Conservation (phyloP, 2,329 filamentous ascomycete species). For the Epichloe baconii region DNA sequence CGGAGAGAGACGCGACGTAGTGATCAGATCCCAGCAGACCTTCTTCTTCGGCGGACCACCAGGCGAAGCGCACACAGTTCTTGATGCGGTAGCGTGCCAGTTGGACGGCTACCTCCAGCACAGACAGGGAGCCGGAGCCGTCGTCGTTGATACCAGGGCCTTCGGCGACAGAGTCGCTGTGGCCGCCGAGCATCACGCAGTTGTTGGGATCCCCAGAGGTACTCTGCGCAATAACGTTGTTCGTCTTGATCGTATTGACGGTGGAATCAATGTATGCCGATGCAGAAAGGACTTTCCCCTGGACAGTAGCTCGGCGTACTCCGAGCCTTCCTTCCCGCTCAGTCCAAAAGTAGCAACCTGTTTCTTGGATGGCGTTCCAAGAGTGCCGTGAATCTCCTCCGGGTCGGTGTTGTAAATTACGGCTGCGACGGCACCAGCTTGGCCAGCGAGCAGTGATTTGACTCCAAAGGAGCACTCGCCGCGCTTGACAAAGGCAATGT, state of each 20-base stretch:
- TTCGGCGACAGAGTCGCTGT: constrained; percentile 49
- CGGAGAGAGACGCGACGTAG: constrained; percentile 41
- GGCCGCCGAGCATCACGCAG: constrained; percentile 52
- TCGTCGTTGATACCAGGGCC: constrained; percentile 70
- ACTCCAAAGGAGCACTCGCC: constrained; percentile 58
- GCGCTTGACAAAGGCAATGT: constrained; percentile 58
- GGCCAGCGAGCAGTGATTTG: constrained; percentile 56
- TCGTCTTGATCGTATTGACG: constrained; percentile 39
- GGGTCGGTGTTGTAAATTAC: constrained; percentile 63
- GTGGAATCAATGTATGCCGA: constrained; percentile 48
- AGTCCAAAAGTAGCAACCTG: constrained; percentile 60
- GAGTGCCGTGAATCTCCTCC: constrained; percentile 51
- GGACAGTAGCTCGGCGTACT: constrained; percentile 40
- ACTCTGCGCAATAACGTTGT: constrained; percentile 52
- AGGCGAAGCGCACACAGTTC: constrained; percentile 54
- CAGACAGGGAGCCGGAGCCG: constrained; percentile 50
- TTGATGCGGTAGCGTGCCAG: constrained; percentile 43
- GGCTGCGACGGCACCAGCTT: constrained; percentile 56
- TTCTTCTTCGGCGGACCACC: constrained; percentile 57
- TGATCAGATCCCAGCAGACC: constrained; percentile 50
- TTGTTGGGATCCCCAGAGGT: constrained; percentile 44
- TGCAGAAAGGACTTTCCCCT: constrained; percentile 30
- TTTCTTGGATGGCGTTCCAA: constrained; percentile 45
- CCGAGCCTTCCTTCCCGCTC: constrained; percentile 42
- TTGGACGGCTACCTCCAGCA: constrained; percentile 50